A percentile compares a stretch with the other conserved stretches of the same genome.
Conservation (phyloP, 2,329 filamentous ascomycete genomes). For the Penicillium concentricum region DNA sequence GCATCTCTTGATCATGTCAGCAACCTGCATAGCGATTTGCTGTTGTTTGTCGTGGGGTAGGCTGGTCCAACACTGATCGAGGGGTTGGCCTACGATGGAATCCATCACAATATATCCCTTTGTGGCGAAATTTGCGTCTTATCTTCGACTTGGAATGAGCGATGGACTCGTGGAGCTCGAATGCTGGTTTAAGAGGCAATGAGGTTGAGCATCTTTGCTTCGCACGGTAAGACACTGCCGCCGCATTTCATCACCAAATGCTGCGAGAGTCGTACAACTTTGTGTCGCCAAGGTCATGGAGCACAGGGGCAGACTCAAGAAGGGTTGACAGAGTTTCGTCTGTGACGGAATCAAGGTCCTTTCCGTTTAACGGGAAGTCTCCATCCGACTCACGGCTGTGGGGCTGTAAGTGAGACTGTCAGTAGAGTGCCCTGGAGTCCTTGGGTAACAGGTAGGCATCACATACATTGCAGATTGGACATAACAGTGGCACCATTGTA, state of each 20-base stretch:
- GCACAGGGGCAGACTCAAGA: conserved; percentile 16
- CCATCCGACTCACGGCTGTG: not conserved
- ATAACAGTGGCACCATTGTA: not conserved
- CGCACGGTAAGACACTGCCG: conserved; percentile 19
- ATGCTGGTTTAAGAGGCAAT: conserved; percentile 20
- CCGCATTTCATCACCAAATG: conserved; percentile 25
- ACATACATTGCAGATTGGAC: not conserved
- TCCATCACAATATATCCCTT: conserved; percentile 31
- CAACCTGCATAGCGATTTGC: conserved; percentile 20
- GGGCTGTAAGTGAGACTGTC: not conserved
- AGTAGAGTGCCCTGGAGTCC: not conserved
- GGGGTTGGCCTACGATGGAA: conserved; percentile 26
- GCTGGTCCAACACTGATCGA: conserved; percentile 24
- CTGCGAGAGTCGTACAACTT: conserved; percentile 25
- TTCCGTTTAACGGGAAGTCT: conserved; percentile 12
- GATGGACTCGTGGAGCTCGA: conserved; percentile 24
- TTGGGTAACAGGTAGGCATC: too few relatives aligned
- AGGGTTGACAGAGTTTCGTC: conserved; percentile 12
- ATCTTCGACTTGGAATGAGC: conserved; percentile 22
- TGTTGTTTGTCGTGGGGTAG: conserved; percentile 14
- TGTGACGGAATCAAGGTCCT: conserved; percentile 11
- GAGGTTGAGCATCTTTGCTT: conserved; percentile 22
- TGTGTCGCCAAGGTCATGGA: conserved; percentile 19
- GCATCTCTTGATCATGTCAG: conserved; percentile 24
- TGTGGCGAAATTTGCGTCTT: conserved; percentile 21